phyloP scores from a whole-genome alignment of 768 basidiomycete species.

The Suillus clintonianus region DNA sequence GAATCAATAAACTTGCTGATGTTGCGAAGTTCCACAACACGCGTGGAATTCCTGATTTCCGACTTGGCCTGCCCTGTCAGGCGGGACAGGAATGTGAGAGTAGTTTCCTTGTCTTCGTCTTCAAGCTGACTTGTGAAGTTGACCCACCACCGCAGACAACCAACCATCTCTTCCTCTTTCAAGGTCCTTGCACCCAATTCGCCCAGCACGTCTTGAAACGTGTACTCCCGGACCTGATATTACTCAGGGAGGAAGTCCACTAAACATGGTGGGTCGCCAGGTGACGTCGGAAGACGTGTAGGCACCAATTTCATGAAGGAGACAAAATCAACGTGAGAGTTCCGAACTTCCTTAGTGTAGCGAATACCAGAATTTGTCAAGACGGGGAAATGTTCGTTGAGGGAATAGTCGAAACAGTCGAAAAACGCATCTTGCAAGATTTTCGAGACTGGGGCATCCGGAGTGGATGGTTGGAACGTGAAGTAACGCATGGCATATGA shows the following conservation, averaged over 20 bases:
- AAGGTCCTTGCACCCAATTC: conserved; percentile 72
- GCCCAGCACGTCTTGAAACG: conserved; percentile 74
- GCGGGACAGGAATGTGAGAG: background rate
- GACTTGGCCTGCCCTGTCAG: background rate
- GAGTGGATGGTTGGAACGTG: conserved; percentile 83
- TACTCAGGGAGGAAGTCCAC: conserved; percentile 59
- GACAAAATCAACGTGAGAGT: conserved; percentile 65
- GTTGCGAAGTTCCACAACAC: conserved; percentile 56
- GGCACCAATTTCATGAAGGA: conserved; percentile 77
- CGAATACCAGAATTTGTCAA: conserved; percentile 77
- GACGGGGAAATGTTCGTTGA: conserved; percentile 57
- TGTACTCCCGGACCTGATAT: conserved; percentile 67
- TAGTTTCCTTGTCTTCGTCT: conserved; percentile 25
- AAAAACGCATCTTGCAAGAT: conserved; percentile 79
- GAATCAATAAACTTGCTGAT: conserved; percentile 72
- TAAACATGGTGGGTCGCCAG: conserved; percentile 57
- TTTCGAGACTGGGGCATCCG: conserved; percentile 70
- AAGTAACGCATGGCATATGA: conserved; percentile 85
- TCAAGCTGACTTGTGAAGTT: conserved; percentile 16
- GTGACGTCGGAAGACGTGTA: conserved; percentile 45
- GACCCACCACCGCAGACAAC: conserved; percentile 85
- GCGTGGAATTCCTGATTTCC: background rate
- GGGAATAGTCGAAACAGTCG: conserved; percentile 54
- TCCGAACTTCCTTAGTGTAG: conserved; percentile 64
- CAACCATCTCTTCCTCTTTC: conserved; percentile 67